phyloP scores from a whole-genome alignment of 441 rosid species.

The Melastoma candidum region DNA sequence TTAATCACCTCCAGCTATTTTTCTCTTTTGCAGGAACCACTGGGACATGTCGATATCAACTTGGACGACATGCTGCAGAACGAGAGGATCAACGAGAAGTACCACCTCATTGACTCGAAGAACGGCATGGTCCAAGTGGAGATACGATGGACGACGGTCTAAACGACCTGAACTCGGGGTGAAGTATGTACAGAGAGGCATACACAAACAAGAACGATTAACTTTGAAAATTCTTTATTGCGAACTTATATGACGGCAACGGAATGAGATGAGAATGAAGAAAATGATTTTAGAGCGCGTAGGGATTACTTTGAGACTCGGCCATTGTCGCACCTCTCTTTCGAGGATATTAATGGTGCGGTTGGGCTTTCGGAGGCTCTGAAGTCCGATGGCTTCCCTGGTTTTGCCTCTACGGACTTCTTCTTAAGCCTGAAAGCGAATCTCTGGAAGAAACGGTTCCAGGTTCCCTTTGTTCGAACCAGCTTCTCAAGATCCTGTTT shows the following conservation, averaged over 20 bases:
- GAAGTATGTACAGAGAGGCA: too few relatives aligned
- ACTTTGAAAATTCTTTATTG: too few relatives aligned
- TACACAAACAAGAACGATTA: too few relatives aligned
- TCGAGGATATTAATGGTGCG: constrained; percentile 10
- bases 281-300: too few relatives aligned
- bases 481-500: constrained; percentile 70
- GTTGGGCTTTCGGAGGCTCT: constrained; percentile 23
- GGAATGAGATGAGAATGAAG: too few relatives aligned
- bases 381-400: constrained; percentile 13
- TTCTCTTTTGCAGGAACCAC: constrained; percentile 39
- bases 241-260: too few relatives aligned
- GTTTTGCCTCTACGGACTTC: constrained; percentile 20
- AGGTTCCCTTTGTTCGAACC: constrained; percentile 53
- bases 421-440: constrained; percentile 35
- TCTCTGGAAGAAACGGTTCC: constrained; percentile 43
- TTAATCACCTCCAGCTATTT: background rate
- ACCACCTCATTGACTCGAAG: constrained; percentile 75
- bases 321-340: too few relatives aligned
- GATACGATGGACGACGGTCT: constrained; percentile 49
- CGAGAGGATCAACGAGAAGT: constrained; percentile 72
- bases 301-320: too few relatives aligned
- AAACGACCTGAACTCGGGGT: too few relatives aligned
- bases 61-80: constrained; percentile 70
- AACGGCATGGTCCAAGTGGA: constrained; percentile 71
- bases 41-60: constrained; percentile 79